Evolutionary conservation across 352 stramenopile genomes (phyloP).

Genomic region (Globisporangium spinosum): DNA sequence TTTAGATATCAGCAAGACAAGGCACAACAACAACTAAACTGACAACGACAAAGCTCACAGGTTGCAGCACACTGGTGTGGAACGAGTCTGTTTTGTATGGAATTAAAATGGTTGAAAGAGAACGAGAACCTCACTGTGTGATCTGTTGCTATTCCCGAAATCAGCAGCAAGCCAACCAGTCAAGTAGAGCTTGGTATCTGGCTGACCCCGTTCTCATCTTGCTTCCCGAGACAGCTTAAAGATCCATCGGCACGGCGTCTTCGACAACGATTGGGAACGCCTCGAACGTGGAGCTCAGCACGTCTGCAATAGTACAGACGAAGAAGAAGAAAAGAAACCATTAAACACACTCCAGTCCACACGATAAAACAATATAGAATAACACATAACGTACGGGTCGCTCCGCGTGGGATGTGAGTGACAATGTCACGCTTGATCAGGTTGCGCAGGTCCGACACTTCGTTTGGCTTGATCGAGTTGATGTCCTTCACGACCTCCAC

Average conservation of each 20-base stretch:
- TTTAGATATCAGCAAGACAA: not conserved
- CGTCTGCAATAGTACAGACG: constrained; percentile 25
- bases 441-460: constrained; percentile 84
- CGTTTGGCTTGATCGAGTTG: constrained; percentile 93
- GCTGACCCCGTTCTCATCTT: not conserved
- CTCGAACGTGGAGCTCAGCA: constrained; percentile 73
- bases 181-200: not conserved
- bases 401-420: constrained; percentile 75
- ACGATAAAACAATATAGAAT: constrained; percentile 2
- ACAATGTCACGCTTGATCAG: constrained; percentile 84
- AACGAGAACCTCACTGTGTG: too few relatives aligned
- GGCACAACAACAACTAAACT: too few relatives aligned
- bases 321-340: too few relatives aligned
- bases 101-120: too few relatives aligned
- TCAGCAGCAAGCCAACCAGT: not conserved
- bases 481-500: constrained; percentile 87
- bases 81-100: too few relatives aligned
- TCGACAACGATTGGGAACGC: constrained; percentile 69
- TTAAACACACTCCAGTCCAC: too few relatives aligned
- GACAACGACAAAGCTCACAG: too few relatives aligned
- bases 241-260: constrained; percentile 74
- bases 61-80: too few relatives aligned
- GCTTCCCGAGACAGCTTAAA: constrained; percentile 35
- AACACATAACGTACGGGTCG: constrained; percentile 55
- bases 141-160: too few relatives aligned